Percentiles rank a stretch among this genome's conserved stretches.
phyloP scores from a whole-genome alignment of 208 protist genomes.

The Kentomonas sorsogonicus region DNA sequence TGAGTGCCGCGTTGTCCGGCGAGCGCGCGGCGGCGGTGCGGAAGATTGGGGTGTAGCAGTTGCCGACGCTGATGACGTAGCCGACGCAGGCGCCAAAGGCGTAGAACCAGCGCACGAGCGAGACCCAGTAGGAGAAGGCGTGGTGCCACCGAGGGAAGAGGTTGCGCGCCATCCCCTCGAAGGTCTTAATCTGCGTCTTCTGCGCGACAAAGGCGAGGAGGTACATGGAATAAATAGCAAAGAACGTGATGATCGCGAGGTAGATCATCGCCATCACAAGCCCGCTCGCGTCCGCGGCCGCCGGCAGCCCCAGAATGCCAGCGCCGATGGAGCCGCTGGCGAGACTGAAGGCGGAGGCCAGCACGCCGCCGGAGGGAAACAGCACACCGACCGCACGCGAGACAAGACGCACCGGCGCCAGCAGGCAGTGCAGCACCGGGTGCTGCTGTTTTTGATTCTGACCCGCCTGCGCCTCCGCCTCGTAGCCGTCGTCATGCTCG shows the following conservation, averaged over 20 bases:
- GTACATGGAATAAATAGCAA: constrained; percentile 36
- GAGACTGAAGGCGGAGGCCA: constrained; percentile 30
- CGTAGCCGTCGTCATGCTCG: background rate
- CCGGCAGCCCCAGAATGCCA: constrained; percentile 35
- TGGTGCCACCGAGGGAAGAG: constrained; percentile 26
- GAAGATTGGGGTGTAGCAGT: constrained; percentile 30
- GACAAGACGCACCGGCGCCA: constrained; percentile 1
- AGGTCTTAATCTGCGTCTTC: constrained; percentile 27
- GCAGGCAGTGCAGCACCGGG: background rate
- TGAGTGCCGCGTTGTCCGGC: constrained; percentile 19
- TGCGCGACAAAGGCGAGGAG: constrained; percentile 30
- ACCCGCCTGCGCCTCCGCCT: background rate
- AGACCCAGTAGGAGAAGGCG: constrained; percentile 37
- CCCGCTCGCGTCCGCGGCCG: constrained; percentile 24
- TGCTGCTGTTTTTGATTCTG: background rate
- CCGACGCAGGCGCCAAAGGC: constrained; percentile 21
- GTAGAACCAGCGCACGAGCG: constrained; percentile 33
- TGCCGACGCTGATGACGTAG: constrained; percentile 35
- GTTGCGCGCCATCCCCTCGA: constrained; percentile 32
- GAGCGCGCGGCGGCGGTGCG: constrained; percentile 9
- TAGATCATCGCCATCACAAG: constrained; percentile 29
- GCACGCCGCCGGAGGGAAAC: constrained; percentile 26
- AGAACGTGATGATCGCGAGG: constrained; percentile 32
- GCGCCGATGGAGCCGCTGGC: constrained; percentile 30
- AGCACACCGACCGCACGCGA: too few relatives aligned